Evolutionary conservation across 1,284 basidiomycete species (phyloP), one percentile per base, ranked within the genome.

Genomic region (Rhodotorula sp.): DNA sequence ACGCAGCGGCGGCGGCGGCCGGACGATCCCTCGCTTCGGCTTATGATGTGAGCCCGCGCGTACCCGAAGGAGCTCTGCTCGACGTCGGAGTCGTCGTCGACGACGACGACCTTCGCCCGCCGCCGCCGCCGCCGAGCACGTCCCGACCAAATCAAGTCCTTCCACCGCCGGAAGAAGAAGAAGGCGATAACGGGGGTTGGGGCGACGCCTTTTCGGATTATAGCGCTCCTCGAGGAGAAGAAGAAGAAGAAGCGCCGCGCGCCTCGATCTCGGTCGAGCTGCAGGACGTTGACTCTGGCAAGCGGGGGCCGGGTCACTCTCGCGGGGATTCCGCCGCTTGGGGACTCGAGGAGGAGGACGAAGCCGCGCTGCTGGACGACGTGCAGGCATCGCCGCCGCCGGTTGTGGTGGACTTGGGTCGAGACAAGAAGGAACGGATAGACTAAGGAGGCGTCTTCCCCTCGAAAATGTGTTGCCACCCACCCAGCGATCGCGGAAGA

Each of bases 331-430:
- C 55, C 59, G 21, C 28, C 3, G 64, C 64, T 0, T n/a, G 90
- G 78, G 0, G 92, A 90, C 56, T 95, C 81, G 67, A 93, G 88
- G 0, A 84, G 90, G 21, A 91, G 82, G 6, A 74, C 67, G 34
- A 34, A 34, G 34, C 34, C 34, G 34, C 34, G 34, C 34, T 34
- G 34, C 34, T 34, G 34, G 34, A 34, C 34, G 34, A 34, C 34
- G 34, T 55, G 54, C 54, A 55, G 54, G 26, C 54, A 31, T 55
- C 54, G 26, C 54, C 54, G 26, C 54, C 54, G 26, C 15, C 54
- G 10, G 8, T 55, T 16, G 15, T 16, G 8, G 38, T 43, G 38
- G 38, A 43, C 38, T 43, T 43, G 23, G 49, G 18, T 23, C 49
- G 49, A 26, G 28, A n/a, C 26, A 55, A 31, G 54, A 55, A 26